These are phyloP conservation scores for Leishmania tarentolae DNA, from an alignment of 208 protist genomes.

Conservation along the genomic window DNA sequence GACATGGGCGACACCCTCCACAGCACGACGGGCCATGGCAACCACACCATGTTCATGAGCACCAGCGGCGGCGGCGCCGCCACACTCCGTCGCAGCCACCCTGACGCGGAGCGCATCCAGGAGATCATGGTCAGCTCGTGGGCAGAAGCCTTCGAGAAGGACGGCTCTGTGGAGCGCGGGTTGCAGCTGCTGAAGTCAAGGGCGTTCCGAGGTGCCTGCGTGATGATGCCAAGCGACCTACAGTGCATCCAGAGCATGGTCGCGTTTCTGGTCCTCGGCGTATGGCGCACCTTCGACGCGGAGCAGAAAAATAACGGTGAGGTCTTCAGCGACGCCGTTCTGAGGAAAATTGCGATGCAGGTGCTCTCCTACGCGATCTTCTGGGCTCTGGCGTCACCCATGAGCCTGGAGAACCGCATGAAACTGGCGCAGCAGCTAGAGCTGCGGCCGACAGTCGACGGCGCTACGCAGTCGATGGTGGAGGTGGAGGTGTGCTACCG, in stretches of 20 bases:
- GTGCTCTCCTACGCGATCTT: conserved; percentile 93
- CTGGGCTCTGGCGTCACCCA: conserved; percentile 94
- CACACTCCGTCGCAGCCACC: conserved; percentile 34
- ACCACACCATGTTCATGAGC: conserved; percentile 4
- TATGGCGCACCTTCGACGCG: conserved; percentile 91
- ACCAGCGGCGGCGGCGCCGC: conserved; percentile 10
- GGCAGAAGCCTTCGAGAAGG: conserved; percentile 74
- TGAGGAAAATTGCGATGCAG: conserved; percentile 23
- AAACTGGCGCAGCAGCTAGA: conserved; percentile 64
- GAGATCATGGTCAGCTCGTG: conserved; percentile 82
- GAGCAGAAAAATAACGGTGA: conserved; percentile 71
- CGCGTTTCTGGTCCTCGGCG: conserved; percentile 88
- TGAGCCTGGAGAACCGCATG: conserved; percentile 57
- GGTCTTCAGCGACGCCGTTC: conserved; percentile 19
- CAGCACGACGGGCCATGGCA: conserved; percentile 11
- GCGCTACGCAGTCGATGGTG: conserved; percentile 53
- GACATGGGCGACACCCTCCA: conserved; percentile 21
- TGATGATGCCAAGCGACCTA: conserved; percentile 95
- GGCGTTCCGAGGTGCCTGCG: conserved; percentile 63
- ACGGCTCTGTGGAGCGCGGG: conserved; percentile 82
- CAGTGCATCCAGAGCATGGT: conserved; percentile 93
- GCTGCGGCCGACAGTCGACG: conserved; percentile 38
- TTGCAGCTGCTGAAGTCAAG: conserved; percentile 63
- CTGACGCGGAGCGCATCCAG: conserved; percentile 83
- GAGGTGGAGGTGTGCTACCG: conserved; percentile 86